A percentile compares a stretch with the other conserved stretches of the same genome.
phyloP scores from a whole-genome alignment of 495 filamentous ascomycete species.

The Penicillium desertorum region DNA sequence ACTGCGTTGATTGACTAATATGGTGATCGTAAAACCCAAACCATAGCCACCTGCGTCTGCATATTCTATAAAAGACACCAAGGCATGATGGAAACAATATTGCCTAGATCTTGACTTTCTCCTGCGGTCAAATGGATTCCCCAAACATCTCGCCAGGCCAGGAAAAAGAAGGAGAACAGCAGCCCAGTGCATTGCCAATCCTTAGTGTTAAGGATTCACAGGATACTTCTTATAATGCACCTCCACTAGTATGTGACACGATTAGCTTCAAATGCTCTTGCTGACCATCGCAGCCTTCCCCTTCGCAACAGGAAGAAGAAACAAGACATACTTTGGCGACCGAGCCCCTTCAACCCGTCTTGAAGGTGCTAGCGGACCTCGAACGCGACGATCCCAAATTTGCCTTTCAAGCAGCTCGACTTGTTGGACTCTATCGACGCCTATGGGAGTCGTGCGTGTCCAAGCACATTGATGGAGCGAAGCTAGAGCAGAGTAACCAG shows the following conservation, averaged over 20 bases:
- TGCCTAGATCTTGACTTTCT: background rate
- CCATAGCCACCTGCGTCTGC: background rate
- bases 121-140: no score
- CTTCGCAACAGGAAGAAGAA: slow-evolving; percentile 1
- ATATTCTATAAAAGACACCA: slow-evolving; percentile 2
- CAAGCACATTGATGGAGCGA: slow-evolving; percentile 11
- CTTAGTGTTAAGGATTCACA: no score
- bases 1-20: no score
- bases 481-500: slow-evolving; percentile 1
- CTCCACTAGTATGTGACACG: background rate
- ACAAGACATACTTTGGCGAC: background rate
- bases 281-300: background rate
- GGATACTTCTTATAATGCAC: no score
- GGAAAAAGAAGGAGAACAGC: no score
- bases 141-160: no score
- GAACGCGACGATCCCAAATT: slow-evolving; percentile 7
- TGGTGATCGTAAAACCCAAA: no score
- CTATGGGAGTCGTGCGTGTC: slow-evolving; percentile 6
- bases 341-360: background rate
- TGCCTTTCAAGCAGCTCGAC: background rate
- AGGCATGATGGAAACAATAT: background rate
- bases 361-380: slow-evolving; percentile 5
- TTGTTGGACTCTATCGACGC: slow-evolving; percentile 7
- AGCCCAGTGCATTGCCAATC: no score
- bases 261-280: background rate